phyloP scores from a whole-genome alignment of 2,329 filamentous ascomycete genomes.

The Xylariaceae sp. region DNA sequence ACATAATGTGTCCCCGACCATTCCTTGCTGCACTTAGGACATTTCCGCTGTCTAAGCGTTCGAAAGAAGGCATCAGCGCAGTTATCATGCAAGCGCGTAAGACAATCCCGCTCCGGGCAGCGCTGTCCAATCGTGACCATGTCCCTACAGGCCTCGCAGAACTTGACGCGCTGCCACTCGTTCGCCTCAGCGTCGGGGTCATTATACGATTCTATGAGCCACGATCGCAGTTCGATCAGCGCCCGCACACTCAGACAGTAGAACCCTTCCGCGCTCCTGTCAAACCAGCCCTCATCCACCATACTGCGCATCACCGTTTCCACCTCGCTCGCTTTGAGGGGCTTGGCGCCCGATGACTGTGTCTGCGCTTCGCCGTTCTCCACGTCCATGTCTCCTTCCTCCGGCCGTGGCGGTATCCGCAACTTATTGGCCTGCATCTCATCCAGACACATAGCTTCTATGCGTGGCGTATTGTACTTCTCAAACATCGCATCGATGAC shows the following conservation, averaged over 20 bases:
- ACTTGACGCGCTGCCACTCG: conserved; percentile 73
- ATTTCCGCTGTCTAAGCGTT: conserved; percentile 55
- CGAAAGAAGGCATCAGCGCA: conserved; percentile 72
- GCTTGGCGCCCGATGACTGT: conserved; percentile 37
- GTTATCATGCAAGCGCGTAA: conserved; percentile 66
- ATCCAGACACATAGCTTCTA: conserved; percentile 78
- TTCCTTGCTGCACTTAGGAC: conserved; percentile 53
- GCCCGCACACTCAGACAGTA: conserved; percentile 72
- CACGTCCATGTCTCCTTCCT: conserved; percentile 30
- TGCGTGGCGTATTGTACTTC: conserved; percentile 70
- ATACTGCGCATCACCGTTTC: conserved; percentile 65
- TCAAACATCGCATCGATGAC: conserved; percentile 90
- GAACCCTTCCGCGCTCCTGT: conserved; percentile 64
- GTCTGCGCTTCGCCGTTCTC: conserved; percentile 31
- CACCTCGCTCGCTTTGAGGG: conserved; percentile 71
- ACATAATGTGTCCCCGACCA: conserved; percentile 50
- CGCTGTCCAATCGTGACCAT: conserved; percentile 81
- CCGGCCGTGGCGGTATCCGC: conserved; percentile 44
- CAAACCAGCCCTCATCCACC: conserved; percentile 78
- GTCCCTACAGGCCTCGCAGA: conserved; percentile 82
- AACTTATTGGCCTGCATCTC: conserved; percentile 74
- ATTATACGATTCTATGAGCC: conserved; percentile 88
- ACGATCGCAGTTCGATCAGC: conserved; percentile 77
- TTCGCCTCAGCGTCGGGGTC: conserved; percentile 55
- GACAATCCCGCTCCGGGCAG: conserved; percentile 64